Evolutionary conservation across 441 rosid genomes (phyloP).

Genomic region (Capsella rubella): DNA sequence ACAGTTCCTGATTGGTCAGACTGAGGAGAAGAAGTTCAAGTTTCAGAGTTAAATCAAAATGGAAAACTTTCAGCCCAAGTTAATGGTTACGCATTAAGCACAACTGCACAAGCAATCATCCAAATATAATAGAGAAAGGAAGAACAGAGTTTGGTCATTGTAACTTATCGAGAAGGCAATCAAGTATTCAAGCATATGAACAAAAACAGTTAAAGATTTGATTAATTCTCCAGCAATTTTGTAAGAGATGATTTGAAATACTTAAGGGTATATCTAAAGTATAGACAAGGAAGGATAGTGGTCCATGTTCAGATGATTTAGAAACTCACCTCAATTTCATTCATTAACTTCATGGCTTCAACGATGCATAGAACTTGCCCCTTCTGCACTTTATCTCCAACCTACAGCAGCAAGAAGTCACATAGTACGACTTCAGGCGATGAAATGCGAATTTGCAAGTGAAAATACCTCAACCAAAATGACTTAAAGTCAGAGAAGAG

Average conservation of each 20-base stretch:
- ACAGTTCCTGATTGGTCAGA: constrained; percentile 82
- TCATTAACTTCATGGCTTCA: constrained; percentile 96
- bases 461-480: not conserved
- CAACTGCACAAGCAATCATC: not conserved
- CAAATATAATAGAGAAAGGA: not conserved
- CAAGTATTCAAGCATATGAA: not conserved
- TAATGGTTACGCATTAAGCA: not conserved
- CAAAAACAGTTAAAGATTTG: too few relatives aligned
- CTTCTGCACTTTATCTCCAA: constrained; percentile 93
- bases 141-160: not conserved
- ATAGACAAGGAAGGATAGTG: not conserved
- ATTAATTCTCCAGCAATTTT: not conserved
- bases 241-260: constrained; percentile 4
- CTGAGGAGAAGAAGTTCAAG: constrained; percentile 43
- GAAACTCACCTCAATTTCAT: constrained; percentile 81
- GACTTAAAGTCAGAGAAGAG: not conserved
- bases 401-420: constrained; percentile 46
- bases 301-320: constrained; percentile 21
- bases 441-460: not conserved
- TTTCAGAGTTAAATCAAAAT: constrained; percentile 14
- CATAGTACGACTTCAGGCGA: not conserved
- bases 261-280: not conserved
- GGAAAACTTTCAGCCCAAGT: not conserved
- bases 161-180: not conserved
- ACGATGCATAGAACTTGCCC: constrained; percentile 87